Base-by-base conservation (phyloP, 2,329 filamentous ascomycete species). In the Colletotrichum filicis region DNA sequence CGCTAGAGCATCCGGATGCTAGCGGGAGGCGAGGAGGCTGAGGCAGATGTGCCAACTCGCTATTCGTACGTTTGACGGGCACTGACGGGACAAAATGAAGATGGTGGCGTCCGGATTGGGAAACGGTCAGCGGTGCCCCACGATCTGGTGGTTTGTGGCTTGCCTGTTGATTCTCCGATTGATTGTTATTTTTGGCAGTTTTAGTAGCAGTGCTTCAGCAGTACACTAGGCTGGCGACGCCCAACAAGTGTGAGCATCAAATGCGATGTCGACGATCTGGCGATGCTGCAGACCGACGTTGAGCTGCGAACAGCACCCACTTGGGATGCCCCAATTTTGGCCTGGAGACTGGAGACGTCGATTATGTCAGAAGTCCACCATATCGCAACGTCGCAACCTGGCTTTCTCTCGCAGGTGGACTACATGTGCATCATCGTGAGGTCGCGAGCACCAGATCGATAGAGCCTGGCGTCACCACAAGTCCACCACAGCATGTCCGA, bases 301-400 rank as follows among this genome's bases (percentile, higher is more conserved):
- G 35, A 64, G 19, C 63, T 53, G 63, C 46, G 49, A 16, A 64
- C 24, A 30, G 46, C 19, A 49, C 30, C 35, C 19, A 35, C 24
- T 42, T n/a, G 42, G 52, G 32, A 26, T 46, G 30, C 1, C 37
- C 46, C 46, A 26, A 19, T 53, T 63, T 22, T 11, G 16, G 7
- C 32, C 28, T 53, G 28, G 46, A 35, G 37, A 42, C 37, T 42
- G 37, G 37, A 42, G 5, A 42, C 37, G 11, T 6, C 65, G 7
- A 64, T 73, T 70, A 64, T 60, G 66, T 73, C 70, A 73, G 66
- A 16, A 59, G 66, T 11, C 70, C 66, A 70, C 66, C 46, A 42
- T n/a, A 30, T 46, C 19, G 53, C 55, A 70, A 70, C 66, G 16
- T 53, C 26, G 66, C 59, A 59, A 53, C 53, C 19, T 64, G 53